Evolutionary conservation across 179 eudicot genomes (phyloP), one percentile per base, ranked within the genome.

Genomic region (Vitellaria paradoxa): DNA sequence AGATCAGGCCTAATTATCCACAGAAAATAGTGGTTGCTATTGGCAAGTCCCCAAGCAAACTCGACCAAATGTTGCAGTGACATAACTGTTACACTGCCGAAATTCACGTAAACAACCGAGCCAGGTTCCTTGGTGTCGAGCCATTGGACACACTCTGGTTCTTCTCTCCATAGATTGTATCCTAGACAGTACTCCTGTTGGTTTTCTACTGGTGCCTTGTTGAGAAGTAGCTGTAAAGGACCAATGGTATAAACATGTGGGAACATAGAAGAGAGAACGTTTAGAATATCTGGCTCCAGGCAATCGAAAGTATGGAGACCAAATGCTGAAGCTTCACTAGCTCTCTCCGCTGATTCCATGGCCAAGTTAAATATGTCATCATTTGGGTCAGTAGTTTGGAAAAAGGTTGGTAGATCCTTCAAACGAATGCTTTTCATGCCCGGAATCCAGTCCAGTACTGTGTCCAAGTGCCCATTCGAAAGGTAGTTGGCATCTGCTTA

Each of bases 11-110:
- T n/a, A n/a, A n/a, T n/a, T n/a, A n/a, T n/a, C n/a, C n/a, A n/a
- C n/a, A n/a, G n/a, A n/a, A n/a, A n/a, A n/a, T n/a, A n/a, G n/a
- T n/a, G n/a, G n/a, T n/a, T n/a, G n/a, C n/a, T n/a, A n/a, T n/a
- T n/a, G n/a, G n/a, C n/a, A n/a, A n/a, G n/a, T n/a, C n/a, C n/a
- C 72, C 70, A 67, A 15, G 70, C 70, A 67, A 67, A 67, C 70
- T 67, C 70, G 9, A 67, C 70, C 50, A 67, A 21, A 6, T 67
- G 70, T 5, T 67, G 70, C 14, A 30, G 47, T 42, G 70, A 66
- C 70, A 66, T 1, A 6, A 66, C 52, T 66, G 52, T 42, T 3
- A 66, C 70, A 10, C 70, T 66, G 0, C 70, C 70, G n/a, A n/a
- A n/a, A n/a, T n/a, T n/a, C n/a, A n/a, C n/a, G n/a, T n/a, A n/a